phyloP scores from a whole-genome alignment of 2,329 filamentous ascomycete genomes.

The Penicillium sp. region DNA sequence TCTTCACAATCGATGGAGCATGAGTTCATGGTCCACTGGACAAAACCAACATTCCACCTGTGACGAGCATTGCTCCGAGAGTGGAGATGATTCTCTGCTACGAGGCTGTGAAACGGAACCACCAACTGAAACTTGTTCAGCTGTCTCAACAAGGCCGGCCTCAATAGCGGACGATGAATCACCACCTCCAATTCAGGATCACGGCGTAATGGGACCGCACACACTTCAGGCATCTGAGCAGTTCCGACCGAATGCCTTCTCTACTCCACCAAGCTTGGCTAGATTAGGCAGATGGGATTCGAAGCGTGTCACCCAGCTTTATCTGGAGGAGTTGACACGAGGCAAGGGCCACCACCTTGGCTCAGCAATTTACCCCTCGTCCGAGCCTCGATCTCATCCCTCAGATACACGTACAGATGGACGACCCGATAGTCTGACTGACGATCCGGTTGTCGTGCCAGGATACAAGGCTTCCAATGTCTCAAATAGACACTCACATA shows the following conservation, averaged over 20 bases:
- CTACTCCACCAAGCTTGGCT: constrained; percentile 46
- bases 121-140: constrained; percentile 31
- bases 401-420: constrained; percentile 12
- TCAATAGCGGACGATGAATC: constrained; percentile 32
- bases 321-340: constrained; percentile 42
- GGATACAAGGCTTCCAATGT: constrained; percentile 24
- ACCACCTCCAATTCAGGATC: constrained; percentile 18
- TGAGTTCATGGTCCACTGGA: constrained; percentile 39
- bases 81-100: constrained; percentile 28
- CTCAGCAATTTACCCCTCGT: constrained; percentile 16
- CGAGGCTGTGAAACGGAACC: constrained; percentile 23
- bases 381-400: constrained; percentile 15
- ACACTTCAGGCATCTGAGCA: constrained; percentile 28
- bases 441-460: constrained; percentile 32
- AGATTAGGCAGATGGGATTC: constrained; percentile 48
- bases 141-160: constrained; percentile 25
- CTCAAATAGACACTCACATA: constrained; percentile 23
- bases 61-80: constrained; percentile 31
- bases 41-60: constrained; percentile 28
- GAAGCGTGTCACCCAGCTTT: constrained; percentile 48
- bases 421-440: constrained; percentile 24
- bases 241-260: constrained; percentile 37
- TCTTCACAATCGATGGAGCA: constrained; percentile 35
- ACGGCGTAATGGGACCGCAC: constrained; percentile 35
- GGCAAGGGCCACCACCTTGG: constrained; percentile 21